A percentile compares a stretch with the other conserved stretches of the same genome.
Conservation (phyloP, 495 filamentous ascomycete species). For the Staphylotrichum tortipilum region DNA sequence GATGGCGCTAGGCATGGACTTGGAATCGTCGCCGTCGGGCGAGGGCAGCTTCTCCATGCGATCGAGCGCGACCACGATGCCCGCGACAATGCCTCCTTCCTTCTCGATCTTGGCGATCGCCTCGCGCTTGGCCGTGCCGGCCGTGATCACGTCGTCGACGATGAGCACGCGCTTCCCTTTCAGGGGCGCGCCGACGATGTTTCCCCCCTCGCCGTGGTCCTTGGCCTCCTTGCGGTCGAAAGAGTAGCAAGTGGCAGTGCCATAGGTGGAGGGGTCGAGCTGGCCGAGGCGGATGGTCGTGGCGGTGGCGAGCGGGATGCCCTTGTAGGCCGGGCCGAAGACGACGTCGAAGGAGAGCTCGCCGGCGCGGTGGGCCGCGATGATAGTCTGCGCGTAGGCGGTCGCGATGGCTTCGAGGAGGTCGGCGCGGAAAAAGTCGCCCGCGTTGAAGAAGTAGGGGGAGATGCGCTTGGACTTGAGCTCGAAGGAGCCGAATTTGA, state of each 20-base stretch:
- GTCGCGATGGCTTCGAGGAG: conserved; percentile 63
- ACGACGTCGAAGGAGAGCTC: conserved; percentile 54
- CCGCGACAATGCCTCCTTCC: conserved; percentile 73
- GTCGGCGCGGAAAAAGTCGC: conserved; percentile 67
- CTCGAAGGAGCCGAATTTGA: conserved; percentile 81
- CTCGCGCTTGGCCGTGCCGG: conserved; percentile 86
- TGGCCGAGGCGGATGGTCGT: conserved; percentile 61
- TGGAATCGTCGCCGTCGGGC: conserved; percentile 44
- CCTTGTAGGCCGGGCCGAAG: conserved; percentile 92
- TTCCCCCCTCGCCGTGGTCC: conserved; percentile 86
- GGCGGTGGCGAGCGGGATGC: conserved; percentile 74
- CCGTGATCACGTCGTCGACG: conserved; percentile 93
- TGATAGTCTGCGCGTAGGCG: conserved; percentile 72
- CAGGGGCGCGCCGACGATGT: conserved; percentile 77
- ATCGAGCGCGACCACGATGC: conserved; percentile 81
- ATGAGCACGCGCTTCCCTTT: conserved; percentile 78
- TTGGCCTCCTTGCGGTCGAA: conserved; percentile 96
- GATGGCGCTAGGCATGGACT: conserved; percentile 57
- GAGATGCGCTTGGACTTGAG: conserved; percentile 88
- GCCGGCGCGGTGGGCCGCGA: conserved; percentile 28
- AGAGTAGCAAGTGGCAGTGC: conserved; percentile 55
- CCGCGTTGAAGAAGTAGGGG: conserved; percentile 98
- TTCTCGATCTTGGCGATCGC: conserved; percentile 72
- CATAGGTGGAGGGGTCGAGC: conserved; percentile 48
- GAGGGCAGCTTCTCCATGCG: conserved; percentile 69